Evolutionary conservation across 306 rosid genomes (phyloP).

Genomic region (Oxytropis ochrocephala): DNA sequence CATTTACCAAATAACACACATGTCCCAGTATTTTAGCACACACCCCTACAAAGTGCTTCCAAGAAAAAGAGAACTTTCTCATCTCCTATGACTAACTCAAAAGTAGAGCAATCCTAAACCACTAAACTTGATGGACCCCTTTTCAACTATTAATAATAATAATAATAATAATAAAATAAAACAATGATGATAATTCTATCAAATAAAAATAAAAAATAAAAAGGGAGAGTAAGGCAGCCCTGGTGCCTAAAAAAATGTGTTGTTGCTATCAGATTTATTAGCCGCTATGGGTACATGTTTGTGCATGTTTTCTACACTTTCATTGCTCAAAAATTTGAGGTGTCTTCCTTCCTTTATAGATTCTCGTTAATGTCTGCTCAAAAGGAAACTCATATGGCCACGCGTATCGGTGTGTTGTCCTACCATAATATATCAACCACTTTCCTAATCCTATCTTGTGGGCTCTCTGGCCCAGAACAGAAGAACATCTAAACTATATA

Average conservation of each 20-base stretch:
- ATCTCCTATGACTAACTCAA: background rate
- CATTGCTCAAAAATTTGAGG: background rate
- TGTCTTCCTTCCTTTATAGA: conserved; percentile 1
- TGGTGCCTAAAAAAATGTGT: background rate
- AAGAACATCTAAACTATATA: too few relatives aligned
- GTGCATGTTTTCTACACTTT: conserved; percentile 6
- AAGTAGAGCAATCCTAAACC: background rate
- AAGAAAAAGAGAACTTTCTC: too few relatives aligned
- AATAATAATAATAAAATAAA: background rate
- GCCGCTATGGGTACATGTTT: conserved; percentile 6
- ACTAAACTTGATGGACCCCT: background rate
- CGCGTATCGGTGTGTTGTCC: background rate
- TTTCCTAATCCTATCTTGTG: background rate
- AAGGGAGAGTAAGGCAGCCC: background rate
- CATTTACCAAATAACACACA: too few relatives aligned
- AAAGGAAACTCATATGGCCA: conserved; percentile 3
- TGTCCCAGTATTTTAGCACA: too few relatives aligned
- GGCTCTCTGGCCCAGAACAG: too few relatives aligned
- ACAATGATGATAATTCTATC: too few relatives aligned
- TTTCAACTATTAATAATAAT: background rate
- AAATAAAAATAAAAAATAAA: background rate
- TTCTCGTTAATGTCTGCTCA: conserved; percentile 8
- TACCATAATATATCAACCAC: background rate
- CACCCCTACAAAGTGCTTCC: too few relatives aligned
- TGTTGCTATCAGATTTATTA: background rate